These are phyloP conservation scores for Anthostomella pinea DNA, from an alignment of 2,329 filamentous ascomycete species.

Conservation along the genomic window DNA sequence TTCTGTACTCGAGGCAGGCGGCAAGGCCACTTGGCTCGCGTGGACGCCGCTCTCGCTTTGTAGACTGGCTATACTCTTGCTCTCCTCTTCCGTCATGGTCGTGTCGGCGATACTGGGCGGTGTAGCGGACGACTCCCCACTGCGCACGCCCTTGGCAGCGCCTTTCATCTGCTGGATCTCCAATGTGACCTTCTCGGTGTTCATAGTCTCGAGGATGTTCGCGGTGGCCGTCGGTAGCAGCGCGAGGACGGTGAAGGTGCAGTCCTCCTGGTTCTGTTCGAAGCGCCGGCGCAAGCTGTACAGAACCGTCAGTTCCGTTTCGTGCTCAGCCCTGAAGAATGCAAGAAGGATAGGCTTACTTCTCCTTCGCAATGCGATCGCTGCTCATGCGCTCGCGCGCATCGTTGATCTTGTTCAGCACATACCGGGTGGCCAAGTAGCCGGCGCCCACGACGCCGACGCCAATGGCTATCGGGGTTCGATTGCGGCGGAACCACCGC, in stretches of 20 bases:
- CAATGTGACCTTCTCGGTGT: conserved; percentile 88
- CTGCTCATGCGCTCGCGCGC: conserved; percentile 95
- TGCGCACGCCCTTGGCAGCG: conserved; percentile 61
- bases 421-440: conserved; percentile 91
- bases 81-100: conserved; percentile 80
- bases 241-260: conserved; percentile 95
- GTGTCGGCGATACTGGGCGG: conserved; percentile 62
- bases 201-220: conserved; percentile 81
- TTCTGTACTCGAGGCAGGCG: conserved; percentile 44
- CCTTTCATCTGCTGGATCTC: conserved; percentile 92
- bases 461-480: conserved; percentile 84
- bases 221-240: conserved; percentile 88
- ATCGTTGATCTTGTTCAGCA: conserved; percentile 85
- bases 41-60: conserved; percentile 82
- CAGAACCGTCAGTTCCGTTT: conserved; percentile 3
- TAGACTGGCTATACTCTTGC: conserved; percentile 69
- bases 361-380: conserved; percentile 93
- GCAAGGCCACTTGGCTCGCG: conserved; percentile 69
- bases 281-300: conserved; percentile 86
- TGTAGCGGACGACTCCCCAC: conserved; percentile 45
- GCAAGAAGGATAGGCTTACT: conserved; percentile 58
- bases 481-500: conserved; percentile 90
- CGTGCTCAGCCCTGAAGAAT: too few species aligned
- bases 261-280: conserved; percentile 98
- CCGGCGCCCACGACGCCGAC: conserved; percentile 83